Conservation (phyloP, 169 alveolate genomes). For the Cryptosporidium sp. region DNA sequence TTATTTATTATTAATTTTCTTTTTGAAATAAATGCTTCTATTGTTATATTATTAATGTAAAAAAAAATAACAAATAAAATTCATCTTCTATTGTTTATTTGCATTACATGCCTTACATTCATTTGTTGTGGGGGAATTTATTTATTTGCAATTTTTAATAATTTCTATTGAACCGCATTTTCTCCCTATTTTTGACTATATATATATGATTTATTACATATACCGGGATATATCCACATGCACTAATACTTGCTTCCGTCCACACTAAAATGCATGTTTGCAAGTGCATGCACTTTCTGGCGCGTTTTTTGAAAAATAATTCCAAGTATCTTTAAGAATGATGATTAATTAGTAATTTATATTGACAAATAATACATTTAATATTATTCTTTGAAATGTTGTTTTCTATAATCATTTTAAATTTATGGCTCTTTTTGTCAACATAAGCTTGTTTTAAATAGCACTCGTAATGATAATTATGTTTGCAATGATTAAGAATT, state of each 20-base stretch:
- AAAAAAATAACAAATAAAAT: neutral
- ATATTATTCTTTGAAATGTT: slow-evolving; percentile 12
- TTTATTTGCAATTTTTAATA: neutral
- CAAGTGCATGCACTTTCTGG: neutral
- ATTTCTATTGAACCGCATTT: neutral
- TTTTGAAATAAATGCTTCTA: neutral
- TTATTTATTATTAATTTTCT: neutral
- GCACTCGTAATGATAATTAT: slow-evolving; percentile 55
- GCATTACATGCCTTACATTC: neutral
- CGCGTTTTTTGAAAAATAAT: neutral
- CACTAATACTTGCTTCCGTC: neutral
- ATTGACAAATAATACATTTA: slow-evolving; percentile 51
- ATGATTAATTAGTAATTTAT: neutral
- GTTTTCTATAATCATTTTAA: slow-evolving; percentile 10
- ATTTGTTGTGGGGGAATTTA: slow-evolving; percentile 2
- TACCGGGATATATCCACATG: slow-evolving; percentile 7
- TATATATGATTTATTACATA: neutral
- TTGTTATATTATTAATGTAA: neutral
- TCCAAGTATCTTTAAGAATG: neutral
- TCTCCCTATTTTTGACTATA: neutral
- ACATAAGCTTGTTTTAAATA: slow-evolving; percentile 7
- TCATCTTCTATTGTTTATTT: neutral
- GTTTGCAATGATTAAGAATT: slow-evolving; percentile 26
- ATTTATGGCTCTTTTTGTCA: slow-evolving; percentile 32
- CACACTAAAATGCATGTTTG: neutral